These are phyloP conservation scores for Seiridium cupressi DNA, from an alignment of 2,329 filamentous ascomycete genomes.

Conservation along the genomic window DNA sequence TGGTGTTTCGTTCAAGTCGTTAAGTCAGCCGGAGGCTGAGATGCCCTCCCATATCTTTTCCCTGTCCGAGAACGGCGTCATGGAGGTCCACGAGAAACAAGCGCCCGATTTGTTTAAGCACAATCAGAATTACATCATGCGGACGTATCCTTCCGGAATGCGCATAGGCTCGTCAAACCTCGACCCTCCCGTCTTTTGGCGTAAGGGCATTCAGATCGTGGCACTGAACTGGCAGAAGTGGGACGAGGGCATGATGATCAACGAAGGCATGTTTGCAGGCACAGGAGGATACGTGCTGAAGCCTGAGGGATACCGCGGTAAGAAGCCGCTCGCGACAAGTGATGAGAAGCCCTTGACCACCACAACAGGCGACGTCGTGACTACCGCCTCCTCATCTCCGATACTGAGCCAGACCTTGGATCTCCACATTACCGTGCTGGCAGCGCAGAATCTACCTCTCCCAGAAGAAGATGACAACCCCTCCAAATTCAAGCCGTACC, in stretches of 20 bases:
- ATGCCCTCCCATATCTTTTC: slow-evolving; percentile 72
- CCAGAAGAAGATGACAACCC: slow-evolving; percentile 49
- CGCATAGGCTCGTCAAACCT: slow-evolving; percentile 83
- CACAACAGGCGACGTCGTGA: slow-evolving; percentile 21
- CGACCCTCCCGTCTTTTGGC: slow-evolving; percentile 82
- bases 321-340: slow-evolving; percentile 20
- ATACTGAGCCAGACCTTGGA: slow-evolving; percentile 60
- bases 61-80: slow-evolving; percentile 62
- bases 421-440: slow-evolving; percentile 71
- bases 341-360: slow-evolving; percentile 9
- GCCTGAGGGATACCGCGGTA: slow-evolving; percentile 57
- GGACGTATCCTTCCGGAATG: slow-evolving; percentile 81
- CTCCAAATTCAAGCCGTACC: slow-evolving; percentile 70
- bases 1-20: slow-evolving; percentile 77
- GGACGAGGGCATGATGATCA: slow-evolving; percentile 94
- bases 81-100: slow-evolving; percentile 54
- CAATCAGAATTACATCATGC: slow-evolving; percentile 80
- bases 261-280: slow-evolving; percentile 85
- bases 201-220: slow-evolving; percentile 84
- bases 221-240: slow-evolving; percentile 92
- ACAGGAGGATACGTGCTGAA: slow-evolving; percentile 86
- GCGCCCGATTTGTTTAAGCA: slow-evolving; percentile 67
- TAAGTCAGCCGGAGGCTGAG: slow-evolving; percentile 67
- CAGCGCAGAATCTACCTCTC: slow-evolving; percentile 73
- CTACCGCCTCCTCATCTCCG: slow-evolving; percentile 19